Percentiles rank a stretch among this genome's conserved stretches.
phyloP scores from a whole-genome alignment of 1,284 basidiomycete genomes.

The Marasmius fiardii region DNA sequence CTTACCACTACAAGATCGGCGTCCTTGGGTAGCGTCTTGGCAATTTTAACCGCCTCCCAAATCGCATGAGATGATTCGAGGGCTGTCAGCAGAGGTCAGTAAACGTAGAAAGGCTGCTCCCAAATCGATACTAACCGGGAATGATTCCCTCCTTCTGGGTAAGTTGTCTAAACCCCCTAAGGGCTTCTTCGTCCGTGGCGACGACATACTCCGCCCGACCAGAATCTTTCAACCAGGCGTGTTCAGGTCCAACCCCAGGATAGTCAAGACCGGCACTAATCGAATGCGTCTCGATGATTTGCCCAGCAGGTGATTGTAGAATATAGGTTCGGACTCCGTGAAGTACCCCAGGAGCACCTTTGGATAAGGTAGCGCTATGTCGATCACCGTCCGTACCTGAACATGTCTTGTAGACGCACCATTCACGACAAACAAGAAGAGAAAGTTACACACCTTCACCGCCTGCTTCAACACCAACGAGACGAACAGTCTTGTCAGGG shows the following conservation, averaged over 20 bases:
- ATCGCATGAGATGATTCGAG: constrained; percentile 96
- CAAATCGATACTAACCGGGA: constrained; percentile 59
- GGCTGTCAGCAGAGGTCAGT: constrained; percentile 42
- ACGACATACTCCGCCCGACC: constrained; percentile 91
- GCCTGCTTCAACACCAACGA: constrained; percentile 95
- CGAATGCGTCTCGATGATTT: constrained; percentile 96
- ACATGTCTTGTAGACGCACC: constrained; percentile 6
- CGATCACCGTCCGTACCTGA: constrained; percentile 75
- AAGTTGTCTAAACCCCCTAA: constrained; percentile 88
- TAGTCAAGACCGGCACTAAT: constrained; percentile 95
- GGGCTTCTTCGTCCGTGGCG: constrained; percentile 92
- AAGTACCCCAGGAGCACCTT: constrained; percentile 90
- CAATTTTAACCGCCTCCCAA: constrained; percentile 86
- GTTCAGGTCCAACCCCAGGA: constrained; percentile 95
- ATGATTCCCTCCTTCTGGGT: constrained; percentile 98
- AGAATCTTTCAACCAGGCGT: constrained; percentile 94
- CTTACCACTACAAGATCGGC: constrained; percentile 87
- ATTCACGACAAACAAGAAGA: not conserved
- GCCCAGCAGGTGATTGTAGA: constrained; percentile 84
- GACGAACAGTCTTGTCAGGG: constrained; percentile 74
- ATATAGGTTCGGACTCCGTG: constrained; percentile 97
- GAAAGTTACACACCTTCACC: constrained; percentile 69
- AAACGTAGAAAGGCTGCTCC: not conserved
- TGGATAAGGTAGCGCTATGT: constrained; percentile 91
- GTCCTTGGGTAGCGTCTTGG: constrained; percentile 83